phyloP scores from a whole-genome alignment of 352 stramenopile genomes.

The Pythium myriotylum region DNA sequence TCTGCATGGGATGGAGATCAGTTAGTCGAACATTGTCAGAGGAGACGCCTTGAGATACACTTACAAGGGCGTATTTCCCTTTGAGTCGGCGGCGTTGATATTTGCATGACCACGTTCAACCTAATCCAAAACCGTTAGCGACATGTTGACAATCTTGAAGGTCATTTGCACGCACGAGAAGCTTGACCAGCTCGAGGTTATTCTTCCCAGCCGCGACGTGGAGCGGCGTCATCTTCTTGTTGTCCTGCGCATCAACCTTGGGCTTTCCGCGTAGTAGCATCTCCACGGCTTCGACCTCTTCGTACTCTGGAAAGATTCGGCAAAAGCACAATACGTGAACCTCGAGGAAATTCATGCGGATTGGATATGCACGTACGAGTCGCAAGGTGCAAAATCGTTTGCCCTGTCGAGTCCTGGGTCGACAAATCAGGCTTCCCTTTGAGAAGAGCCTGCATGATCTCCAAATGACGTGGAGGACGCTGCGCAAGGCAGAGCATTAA shows the following conservation, averaged over 20 bases:
- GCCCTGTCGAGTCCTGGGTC: slow-evolving; percentile 60
- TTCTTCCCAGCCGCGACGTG: slow-evolving; percentile 67
- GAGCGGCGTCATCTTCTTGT: slow-evolving; percentile 78
- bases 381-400: slow-evolving; percentile 69
- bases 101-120: slow-evolving; percentile 58
- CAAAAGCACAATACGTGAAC: too few relatives aligned
- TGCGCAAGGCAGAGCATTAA: slow-evolving; percentile 77
- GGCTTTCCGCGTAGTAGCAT: slow-evolving; percentile 59
- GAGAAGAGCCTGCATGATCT: slow-evolving; percentile 64
- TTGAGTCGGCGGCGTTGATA: slow-evolving; percentile 60
- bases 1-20: slow-evolving; percentile 23
- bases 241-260: slow-evolving; percentile 63
- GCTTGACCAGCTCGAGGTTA: slow-evolving; percentile 57
- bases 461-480: slow-evolving; percentile 61
- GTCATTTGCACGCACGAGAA: slow-evolving; percentile 47
- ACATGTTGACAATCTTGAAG: too few relatives aligned
- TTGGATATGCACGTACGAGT: slow-evolving; percentile 42
- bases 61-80: slow-evolving; percentile 74
- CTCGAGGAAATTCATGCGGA: too few relatives aligned
- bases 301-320: slow-evolving; percentile 59
- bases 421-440: slow-evolving; percentile 74
- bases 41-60: slow-evolving; percentile 4
- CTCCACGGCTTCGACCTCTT: slow-evolving; percentile 59
- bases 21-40: background rate
- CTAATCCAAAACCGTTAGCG: slow-evolving; percentile 16